Conservation (phyloP, 768 basidiomycete genomes). For the Boletus barrowsii region DNA sequence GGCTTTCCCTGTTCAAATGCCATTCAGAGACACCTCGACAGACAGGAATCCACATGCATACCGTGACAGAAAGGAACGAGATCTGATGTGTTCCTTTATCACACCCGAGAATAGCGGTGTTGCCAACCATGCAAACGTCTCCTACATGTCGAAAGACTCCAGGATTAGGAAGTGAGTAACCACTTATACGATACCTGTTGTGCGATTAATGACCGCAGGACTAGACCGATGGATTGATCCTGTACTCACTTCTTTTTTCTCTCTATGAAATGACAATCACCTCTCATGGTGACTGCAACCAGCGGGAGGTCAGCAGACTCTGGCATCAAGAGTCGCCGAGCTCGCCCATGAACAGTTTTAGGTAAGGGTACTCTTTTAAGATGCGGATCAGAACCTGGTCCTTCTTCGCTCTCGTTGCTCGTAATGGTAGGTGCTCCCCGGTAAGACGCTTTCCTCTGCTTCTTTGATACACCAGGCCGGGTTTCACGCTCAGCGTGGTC, state of each 20-base stretch:
- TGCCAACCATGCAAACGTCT: slow-evolving; percentile 43
- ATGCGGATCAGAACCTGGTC: slow-evolving; percentile 18
- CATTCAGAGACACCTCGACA: slow-evolving; percentile 22
- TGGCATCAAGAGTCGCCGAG: slow-evolving; percentile 33
- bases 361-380: slow-evolving; percentile 32
- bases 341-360: slow-evolving; percentile 30
- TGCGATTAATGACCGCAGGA: slow-evolving; percentile 13
- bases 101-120: slow-evolving; percentile 44
- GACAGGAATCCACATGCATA: slow-evolving; percentile 28
- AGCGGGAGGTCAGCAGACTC: slow-evolving; percentile 31
- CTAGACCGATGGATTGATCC: not conserved
- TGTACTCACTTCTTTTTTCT: slow-evolving; percentile 29
- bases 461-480: slow-evolving; percentile 3
- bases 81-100: slow-evolving; percentile 41
- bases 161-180: slow-evolving; percentile 38
- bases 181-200: slow-evolving; percentile 35
- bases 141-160: slow-evolving; percentile 39
- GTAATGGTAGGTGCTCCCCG: slow-evolving; percentile 14
- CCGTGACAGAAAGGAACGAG: slow-evolving; percentile 36
- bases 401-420: slow-evolving; percentile 14
- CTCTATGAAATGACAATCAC: slow-evolving; percentile 44
- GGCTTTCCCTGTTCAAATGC: slow-evolving; percentile 30
- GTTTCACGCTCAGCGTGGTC: slow-evolving; percentile 1
- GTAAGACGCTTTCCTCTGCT: slow-evolving; percentile 2
- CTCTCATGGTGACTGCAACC: slow-evolving; percentile 45